A percentile compares a stretch with the other conserved stretches of the same genome.
Conservation (phyloP, 1,139 yeast species). For the Hemisphaericaspora xylanilytica region DNA sequence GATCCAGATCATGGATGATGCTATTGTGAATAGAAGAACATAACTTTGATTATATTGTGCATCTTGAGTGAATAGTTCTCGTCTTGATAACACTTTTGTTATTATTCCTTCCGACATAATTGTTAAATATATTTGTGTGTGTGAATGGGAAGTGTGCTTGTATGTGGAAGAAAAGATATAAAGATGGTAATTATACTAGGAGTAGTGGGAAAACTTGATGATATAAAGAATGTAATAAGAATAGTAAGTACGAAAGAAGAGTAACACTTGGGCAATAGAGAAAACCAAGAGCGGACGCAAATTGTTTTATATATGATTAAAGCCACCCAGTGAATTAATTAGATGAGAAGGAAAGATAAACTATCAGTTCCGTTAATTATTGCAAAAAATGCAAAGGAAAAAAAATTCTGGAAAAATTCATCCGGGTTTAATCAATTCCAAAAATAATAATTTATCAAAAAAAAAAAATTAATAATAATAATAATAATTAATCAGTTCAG, state of each 20-base stretch:
- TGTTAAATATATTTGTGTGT: not conserved
- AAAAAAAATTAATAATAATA: too few relatives aligned
- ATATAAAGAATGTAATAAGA: not conserved
- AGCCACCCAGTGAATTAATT: not conserved
- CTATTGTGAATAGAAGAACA: constrained; percentile 47
- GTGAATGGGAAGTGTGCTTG: not conserved
- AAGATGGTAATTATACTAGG: not conserved
- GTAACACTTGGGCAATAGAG: not conserved
- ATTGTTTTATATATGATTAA: not conserved
- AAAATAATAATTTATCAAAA: constrained; percentile 1
- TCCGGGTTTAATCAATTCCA: not conserved
- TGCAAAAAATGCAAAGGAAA: not conserved
- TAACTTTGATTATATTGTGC: constrained; percentile 42
- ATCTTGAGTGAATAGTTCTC: constrained; percentile 39
- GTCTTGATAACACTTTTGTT: constrained; percentile 19
- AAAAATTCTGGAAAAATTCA: not conserved
- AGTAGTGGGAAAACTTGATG: not conserved
- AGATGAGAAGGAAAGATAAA: not conserved
- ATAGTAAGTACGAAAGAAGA: not conserved
- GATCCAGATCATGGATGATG: constrained; percentile 78
- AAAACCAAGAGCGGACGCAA: constrained; percentile 1
- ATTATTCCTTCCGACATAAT: constrained; percentile 9
- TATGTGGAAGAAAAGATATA: not conserved
- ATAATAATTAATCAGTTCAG: too few relatives aligned
- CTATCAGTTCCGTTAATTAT: not conserved